These are phyloP conservation scores for Debaryomyces subglobosus DNA, from an alignment of 1,139 yeast species.

Conservation along the genomic window DNA sequence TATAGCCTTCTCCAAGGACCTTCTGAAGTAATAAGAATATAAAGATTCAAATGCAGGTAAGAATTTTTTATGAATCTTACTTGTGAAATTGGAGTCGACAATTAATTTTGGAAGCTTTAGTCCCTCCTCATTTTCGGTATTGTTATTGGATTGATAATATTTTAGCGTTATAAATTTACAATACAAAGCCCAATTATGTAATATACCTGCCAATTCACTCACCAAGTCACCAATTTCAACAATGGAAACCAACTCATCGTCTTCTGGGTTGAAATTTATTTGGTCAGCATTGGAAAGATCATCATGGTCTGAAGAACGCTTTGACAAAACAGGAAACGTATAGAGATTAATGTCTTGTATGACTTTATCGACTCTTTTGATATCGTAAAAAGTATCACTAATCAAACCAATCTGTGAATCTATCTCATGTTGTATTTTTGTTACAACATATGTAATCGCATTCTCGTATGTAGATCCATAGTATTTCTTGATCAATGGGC, in stretches of 20 bases:
- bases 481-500: slow-evolving; percentile 70
- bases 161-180: slow-evolving; percentile 71
- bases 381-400: slow-evolving; percentile 83
- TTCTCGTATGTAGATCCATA: slow-evolving; percentile 58
- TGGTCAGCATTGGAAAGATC: slow-evolving; percentile 16
- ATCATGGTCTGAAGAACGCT: slow-evolving; percentile 22
- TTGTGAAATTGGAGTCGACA: slow-evolving; percentile 59
- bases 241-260: slow-evolving; percentile 28
- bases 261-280: background rate
- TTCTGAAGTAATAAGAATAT: slow-evolving; percentile 66
- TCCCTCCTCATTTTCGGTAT: slow-evolving; percentile 14
- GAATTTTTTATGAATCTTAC: slow-evolving; percentile 57
- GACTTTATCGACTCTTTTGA: slow-evolving; percentile 58
- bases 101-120: slow-evolving; percentile 57
- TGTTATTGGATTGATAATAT: slow-evolving; percentile 40
- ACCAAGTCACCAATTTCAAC: slow-evolving; percentile 57
- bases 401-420: slow-evolving; percentile 90
- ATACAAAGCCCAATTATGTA: slow-evolving; percentile 88
- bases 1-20: slow-evolving; percentile 82
- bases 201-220: slow-evolving; percentile 71
- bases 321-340: slow-evolving; percentile 53
- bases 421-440: slow-evolving; percentile 79
- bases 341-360: slow-evolving; percentile 61
- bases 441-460: slow-evolving; percentile 69
- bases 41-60: slow-evolving; percentile 66